Evolutionary conservation across 2,329 filamentous ascomycete species (phyloP).

Genomic region (Colletotrichum filicis): DNA sequence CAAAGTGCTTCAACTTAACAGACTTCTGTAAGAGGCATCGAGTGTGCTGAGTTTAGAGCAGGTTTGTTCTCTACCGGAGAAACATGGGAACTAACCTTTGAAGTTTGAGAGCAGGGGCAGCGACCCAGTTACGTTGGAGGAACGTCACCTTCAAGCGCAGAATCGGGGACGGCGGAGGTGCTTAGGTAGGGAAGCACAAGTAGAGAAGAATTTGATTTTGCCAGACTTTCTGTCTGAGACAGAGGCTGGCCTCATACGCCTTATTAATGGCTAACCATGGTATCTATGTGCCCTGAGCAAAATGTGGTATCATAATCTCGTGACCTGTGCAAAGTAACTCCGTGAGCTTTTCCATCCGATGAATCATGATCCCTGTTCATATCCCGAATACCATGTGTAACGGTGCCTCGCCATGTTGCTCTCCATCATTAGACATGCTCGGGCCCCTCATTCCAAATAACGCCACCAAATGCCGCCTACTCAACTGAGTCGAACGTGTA

Average conservation of each 20-base stretch:
- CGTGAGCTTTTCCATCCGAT: slow-evolving; percentile 17
- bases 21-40: not conserved
- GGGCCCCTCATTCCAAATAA: not conserved
- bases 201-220: no score
- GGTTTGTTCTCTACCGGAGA: not conserved
- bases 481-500: not conserved
- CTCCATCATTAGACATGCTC: not conserved
- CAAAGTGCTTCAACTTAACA: not conserved
- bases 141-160: not conserved
- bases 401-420: not conserved
- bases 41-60: not conserved
- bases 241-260: not conserved
- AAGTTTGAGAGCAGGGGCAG: not conserved
- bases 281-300: slow-evolving; percentile 29
- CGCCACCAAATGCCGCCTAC: not conserved
- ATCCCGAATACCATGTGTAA: not conserved
- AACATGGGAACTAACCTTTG: not conserved
- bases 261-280: slow-evolving; percentile 15
- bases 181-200: no score
- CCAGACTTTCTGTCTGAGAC: not conserved
- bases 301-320: slow-evolving; percentile 31
- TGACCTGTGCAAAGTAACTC: slow-evolving; percentile 20
- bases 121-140: not conserved
- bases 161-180: not conserved
- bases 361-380: not conserved